phyloP scores from a whole-genome alignment of 352 stramenopile genomes.

The Aphanomyces invadans region DNA sequence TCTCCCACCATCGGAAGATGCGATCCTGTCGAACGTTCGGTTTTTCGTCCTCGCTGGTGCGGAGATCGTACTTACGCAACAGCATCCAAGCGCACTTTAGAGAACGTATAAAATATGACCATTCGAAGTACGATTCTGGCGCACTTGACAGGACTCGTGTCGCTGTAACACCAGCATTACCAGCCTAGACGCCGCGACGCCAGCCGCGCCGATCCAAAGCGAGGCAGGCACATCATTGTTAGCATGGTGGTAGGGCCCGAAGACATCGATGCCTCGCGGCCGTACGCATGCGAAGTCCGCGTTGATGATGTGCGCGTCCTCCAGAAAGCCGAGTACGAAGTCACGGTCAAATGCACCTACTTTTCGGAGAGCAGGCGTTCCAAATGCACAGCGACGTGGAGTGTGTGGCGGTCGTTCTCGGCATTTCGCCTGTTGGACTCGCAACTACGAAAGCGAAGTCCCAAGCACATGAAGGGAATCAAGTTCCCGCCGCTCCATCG shows the following conservation, averaged over 20 bases:
- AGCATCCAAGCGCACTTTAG: too few relatives aligned
- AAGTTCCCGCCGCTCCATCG: slow-evolving; percentile 77
- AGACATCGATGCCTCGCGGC: slow-evolving; percentile 57
- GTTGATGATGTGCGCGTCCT: slow-evolving; percentile 67
- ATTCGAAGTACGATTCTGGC: too few relatives aligned
- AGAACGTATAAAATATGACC: too few relatives aligned
- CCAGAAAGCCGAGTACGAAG: slow-evolving; percentile 80
- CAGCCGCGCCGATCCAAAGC: neutral
- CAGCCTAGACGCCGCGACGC: slow-evolving; percentile 3
- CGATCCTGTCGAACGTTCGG: too few relatives aligned
- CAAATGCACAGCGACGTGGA: slow-evolving; percentile 56
- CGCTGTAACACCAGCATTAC: neutral
- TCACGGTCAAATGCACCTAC: slow-evolving; percentile 59
- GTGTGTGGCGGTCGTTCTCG: slow-evolving; percentile 77
- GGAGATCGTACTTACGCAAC: too few relatives aligned
- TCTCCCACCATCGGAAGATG: too few relatives aligned
- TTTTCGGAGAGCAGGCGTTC: slow-evolving; percentile 67
- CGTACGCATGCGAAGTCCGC: slow-evolving; percentile 50
- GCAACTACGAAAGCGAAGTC: slow-evolving; percentile 64
- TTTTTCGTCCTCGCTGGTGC: too few relatives aligned
- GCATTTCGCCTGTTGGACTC: slow-evolving; percentile 76
- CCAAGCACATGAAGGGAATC: slow-evolving; percentile 68
- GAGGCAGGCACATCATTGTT: neutral
- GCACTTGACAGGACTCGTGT: too few relatives aligned
- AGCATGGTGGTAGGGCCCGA: slow-evolving; percentile 53